phyloP scores from a whole-genome alignment of 2,329 filamentous ascomycete species.

The Lecanicillium sp. region DNA sequence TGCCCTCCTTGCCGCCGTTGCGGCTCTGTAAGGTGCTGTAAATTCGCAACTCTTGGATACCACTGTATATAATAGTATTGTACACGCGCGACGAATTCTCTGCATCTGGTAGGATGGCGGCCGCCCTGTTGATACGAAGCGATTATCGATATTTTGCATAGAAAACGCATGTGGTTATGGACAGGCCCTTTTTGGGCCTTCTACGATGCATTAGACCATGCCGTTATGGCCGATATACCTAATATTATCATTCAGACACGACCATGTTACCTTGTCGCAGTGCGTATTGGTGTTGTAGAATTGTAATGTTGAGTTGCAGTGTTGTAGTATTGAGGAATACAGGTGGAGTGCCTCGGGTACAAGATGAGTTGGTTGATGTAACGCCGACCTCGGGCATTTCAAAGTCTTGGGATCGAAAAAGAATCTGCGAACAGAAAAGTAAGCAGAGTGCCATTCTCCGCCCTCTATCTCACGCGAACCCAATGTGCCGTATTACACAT shows the following conservation, averaged over 20 bases:
- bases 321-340: too few species aligned
- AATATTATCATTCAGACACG: background rate
- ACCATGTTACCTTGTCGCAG: background rate
- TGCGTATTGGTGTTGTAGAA: too few species aligned
- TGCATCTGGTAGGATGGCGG: background rate
- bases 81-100: background rate
- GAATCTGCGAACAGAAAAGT: too few species aligned
- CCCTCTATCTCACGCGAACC: background rate
- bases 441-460: too few species aligned
- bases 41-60: background rate
- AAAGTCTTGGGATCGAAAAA: too few species aligned
- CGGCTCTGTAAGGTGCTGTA: constrained; percentile 2
- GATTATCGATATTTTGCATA: background rate
- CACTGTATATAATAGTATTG: constrained; percentile 6
- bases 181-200: background rate
- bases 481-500: background rate
- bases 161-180: background rate
- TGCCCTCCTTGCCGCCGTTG: constrained; percentile 16
- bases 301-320: too few species aligned
- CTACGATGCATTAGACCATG: background rate
- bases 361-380: too few species aligned
- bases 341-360: too few species aligned
- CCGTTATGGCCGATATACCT: background rate
- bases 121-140: background rate
- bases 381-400: too few species aligned